Evolutionary conservation across 192 early-diverging fungal genomes (phyloP).

Genomic region (Umbelopsis sp.): DNA sequence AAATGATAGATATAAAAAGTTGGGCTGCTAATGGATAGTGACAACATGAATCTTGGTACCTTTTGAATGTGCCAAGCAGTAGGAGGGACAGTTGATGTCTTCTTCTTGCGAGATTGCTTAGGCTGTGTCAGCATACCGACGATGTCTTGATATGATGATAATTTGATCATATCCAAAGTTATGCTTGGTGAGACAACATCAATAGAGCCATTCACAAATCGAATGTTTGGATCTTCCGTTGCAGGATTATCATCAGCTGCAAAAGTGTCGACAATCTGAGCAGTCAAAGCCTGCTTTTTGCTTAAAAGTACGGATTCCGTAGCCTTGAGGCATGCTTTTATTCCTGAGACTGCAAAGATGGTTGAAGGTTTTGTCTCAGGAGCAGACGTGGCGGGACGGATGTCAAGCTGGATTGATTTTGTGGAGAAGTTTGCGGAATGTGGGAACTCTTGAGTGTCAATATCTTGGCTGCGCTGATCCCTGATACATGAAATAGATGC

Average conservation of each 20-base stretch:
- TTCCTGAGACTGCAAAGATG: not conserved
- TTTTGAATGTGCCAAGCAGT: not conserved
- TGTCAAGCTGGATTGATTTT: not conserved
- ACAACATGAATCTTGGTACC: not conserved
- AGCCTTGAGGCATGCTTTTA: not conserved
- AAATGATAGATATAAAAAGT: not conserved
- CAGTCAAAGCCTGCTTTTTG: not conserved
- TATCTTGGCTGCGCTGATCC: not conserved
- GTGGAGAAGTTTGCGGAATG: constrained; percentile 1
- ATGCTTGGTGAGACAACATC: not conserved
- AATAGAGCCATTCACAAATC: not conserved
- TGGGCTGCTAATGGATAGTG: not conserved
- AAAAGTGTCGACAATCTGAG: constrained; percentile 8
- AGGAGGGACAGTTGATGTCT: not conserved
- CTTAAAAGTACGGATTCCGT: not conserved
- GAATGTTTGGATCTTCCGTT: not conserved
- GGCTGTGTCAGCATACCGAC: not conserved
- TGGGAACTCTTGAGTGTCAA: not conserved
- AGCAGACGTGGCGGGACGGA: not conserved
- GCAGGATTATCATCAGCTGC: not conserved
- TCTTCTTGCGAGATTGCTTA: not conserved
- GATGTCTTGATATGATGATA: not conserved
- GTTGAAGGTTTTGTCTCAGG: not conserved
- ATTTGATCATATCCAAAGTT: not conserved
- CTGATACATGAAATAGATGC: not conserved